Evolutionary conservation across 2,329 filamentous ascomycete genomes (phyloP), one percentile per base, ranked within the genome.

Genomic region (Trichoderma harzianum): DNA sequence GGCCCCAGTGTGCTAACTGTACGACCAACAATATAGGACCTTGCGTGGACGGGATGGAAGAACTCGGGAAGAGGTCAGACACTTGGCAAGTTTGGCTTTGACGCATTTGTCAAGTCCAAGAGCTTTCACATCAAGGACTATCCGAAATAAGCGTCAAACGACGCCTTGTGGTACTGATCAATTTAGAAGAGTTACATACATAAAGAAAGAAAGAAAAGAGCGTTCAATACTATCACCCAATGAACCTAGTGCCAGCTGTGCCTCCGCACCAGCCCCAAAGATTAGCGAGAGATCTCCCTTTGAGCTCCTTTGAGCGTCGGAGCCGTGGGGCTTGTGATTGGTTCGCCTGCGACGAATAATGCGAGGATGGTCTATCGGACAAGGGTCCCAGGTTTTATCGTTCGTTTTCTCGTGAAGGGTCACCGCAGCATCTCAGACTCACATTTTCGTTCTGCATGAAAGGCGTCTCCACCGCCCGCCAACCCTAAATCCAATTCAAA

Each of bases 11-110:
- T 74, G 72, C 77, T 77, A 58, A 74, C 70, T 14, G 39, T 47
- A 39, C 18, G 36, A 53, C 53, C 69, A 67, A 53, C 39, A 57
- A 39, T 66, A 73, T 47, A 95, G 93, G 94, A 97, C 81, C 88
- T 97, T 76, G 94, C 94, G n/a, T 97, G 94, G 94, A 96, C 95
- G 3, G 95, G 95, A 12, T 98, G 94, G 94, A 98, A 98, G 86
- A 94, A 97, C 80, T 97, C 94, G 73, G 95, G 95, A 75, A 95
- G 93, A 82, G 95, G 95, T 26, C 92, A 95, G 76, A 98, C 95
- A 11, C 84, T 98, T 77, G 96, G 94, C 83, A 91, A 86, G 77
- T 97, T 95, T 78, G 95, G 95, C 12, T 98, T 97, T 79, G 95
- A 98, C 77, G 93, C 97, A 80, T 98, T 98, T 79, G 92, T 97